These are phyloP conservation scores for Alnus rubra DNA, from an alignment of 306 rosid species.

Conservation along the genomic window DNA sequence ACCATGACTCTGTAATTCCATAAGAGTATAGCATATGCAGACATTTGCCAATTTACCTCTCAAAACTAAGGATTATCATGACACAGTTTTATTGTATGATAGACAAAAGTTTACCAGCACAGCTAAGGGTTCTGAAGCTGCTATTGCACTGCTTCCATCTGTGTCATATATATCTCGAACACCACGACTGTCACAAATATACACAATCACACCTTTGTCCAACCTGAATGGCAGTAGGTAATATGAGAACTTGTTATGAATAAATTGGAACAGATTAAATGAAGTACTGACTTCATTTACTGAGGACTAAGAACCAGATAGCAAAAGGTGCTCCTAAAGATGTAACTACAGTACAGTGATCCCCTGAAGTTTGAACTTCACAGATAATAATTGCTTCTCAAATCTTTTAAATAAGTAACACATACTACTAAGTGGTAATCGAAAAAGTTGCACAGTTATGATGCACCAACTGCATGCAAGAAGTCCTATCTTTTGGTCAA, in stretches of 20 bases:
- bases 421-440: background rate
- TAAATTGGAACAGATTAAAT: slow-evolving; percentile 13
- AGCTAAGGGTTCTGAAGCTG: slow-evolving; percentile 83
- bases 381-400: background rate
- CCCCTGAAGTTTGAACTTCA: background rate
- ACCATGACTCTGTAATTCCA: background rate
- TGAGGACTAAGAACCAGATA: background rate
- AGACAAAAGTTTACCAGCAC: slow-evolving; percentile 62
- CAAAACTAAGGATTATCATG: background rate
- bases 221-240: slow-evolving; percentile 62
- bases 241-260: slow-evolving; percentile 18
- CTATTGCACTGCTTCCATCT: slow-evolving; percentile 84
- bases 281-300: background rate
- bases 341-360: background rate
- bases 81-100: slow-evolving; percentile 5
- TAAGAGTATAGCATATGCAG: background rate
- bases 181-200: slow-evolving; percentile 86
- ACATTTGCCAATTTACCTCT: background rate
- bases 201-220: slow-evolving; percentile 97
- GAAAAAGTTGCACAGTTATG: background rate
- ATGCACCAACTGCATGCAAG: background rate
- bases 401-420: background rate
- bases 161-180: slow-evolving; percentile 95
- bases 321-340: background rate
- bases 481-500: background rate